Evolutionary conservation across 805 yeast species (phyloP), one percentile per base, ranked within the genome.

Genomic region (Starmerella apis): DNA sequence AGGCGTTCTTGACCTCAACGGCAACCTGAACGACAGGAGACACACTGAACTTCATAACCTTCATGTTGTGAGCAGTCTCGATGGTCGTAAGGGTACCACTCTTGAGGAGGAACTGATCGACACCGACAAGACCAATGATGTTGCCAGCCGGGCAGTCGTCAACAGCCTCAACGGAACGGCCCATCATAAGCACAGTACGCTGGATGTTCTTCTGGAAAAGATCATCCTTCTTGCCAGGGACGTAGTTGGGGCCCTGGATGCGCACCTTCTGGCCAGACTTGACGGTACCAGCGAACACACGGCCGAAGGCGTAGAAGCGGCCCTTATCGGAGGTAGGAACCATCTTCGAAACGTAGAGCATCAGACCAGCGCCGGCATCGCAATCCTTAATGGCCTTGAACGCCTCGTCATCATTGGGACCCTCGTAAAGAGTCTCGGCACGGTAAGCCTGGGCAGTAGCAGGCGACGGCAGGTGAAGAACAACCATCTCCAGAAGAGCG

Each of bases 91-190:
- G 77, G 68, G 98, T 90, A 87, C 97, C 98, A 68, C 95, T 85
- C 80, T 90, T 90, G 76, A 90, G 85, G 78, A 90, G 84, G 86
- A 88, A 90, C 81, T 90, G 98, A 78, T 90, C 98, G 68, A 90
- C 85, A 88, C 98, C 98, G 68, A 90, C 97, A 73, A 90, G 79
- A 87, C 97, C 98, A 71, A 88, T 81, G 83, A 90, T 90, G 95
- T 90, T 90, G 86, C 98, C 98, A 66, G 97, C 96, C 72, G 98
- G 97, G 78, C 94, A 85, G 79, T 90, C 97, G 68, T 90, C 97
- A 68, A 90, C 90, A 71, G 90, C 86, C 81, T 90, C 98, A 68
- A 86, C 94, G 73, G 77, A 74, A 78, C 96, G 86, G 73, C 98
- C 98, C 98, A 90, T 90, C 98, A 90, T 90, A 71, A 90, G 80